These are phyloP conservation scores for Zalaria sp. DNA, from an alignment of 2,329 filamentous ascomycete species.

Conservation along the genomic window DNA sequence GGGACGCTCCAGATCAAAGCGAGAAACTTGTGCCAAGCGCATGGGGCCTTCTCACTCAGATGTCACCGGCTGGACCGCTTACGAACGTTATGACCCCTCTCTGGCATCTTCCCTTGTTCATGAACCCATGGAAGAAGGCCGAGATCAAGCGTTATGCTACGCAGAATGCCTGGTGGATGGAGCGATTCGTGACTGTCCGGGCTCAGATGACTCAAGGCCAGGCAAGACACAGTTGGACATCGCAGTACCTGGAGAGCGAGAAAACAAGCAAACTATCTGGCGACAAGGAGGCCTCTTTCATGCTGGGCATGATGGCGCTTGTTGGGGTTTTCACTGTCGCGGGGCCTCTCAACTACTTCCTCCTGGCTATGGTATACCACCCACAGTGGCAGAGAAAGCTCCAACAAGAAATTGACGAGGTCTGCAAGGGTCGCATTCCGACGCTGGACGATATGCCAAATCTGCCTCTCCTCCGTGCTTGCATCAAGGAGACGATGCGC, in stretches of 20 bases:
- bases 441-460: constrained; percentile 24
- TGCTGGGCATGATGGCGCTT: constrained; percentile 20
- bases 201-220: constrained; percentile 26
- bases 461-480: constrained; percentile 17
- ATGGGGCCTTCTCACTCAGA: constrained; percentile 42
- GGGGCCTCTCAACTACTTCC: constrained; percentile 12
- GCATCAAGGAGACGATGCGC: constrained; percentile 20
- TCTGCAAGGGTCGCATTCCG: constrained; percentile 27
- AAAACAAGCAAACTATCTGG: constrained; percentile 19
- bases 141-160: constrained; percentile 39
- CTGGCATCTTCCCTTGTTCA: constrained; percentile 34
- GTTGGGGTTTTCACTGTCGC: constrained; percentile 22
- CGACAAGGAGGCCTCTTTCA: constrained; percentile 20
- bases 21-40: constrained; percentile 35
- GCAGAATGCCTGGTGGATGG: constrained; percentile 40
- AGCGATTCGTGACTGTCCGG: constrained; percentile 23
- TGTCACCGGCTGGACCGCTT: constrained; percentile 43
- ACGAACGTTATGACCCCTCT: constrained; percentile 43
- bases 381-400: constrained; percentile 32
- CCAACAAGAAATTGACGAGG: constrained; percentile 31
- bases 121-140: constrained; percentile 41
- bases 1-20: constrained; percentile 37
- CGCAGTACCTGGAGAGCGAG: constrained; percentile 28
- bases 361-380: constrained; percentile 32
- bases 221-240: constrained; percentile 26